Percentiles rank a stretch among this genome's conserved stretches.
Evolutionary conservation across 257 asterid genomes (phyloP).

Genomic region (Galeopsis tetrahit): DNA sequence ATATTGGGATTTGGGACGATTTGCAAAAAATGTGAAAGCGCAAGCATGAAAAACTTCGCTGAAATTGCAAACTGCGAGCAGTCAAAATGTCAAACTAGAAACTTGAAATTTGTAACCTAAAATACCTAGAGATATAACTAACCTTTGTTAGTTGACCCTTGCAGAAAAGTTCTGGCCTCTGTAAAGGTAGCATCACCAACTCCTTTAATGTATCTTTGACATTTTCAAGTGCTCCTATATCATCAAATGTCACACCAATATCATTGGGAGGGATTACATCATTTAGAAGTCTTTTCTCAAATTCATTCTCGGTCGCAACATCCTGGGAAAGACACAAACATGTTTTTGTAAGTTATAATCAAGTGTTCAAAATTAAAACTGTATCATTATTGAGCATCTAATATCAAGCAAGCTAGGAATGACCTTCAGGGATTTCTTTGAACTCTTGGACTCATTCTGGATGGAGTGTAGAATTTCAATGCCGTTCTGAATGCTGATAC

Average conservation of each 20-base stretch:
- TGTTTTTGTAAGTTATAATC: constrained; percentile 16
- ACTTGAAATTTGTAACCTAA: not conserved
- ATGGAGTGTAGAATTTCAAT: constrained; percentile 61
- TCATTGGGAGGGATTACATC: constrained; percentile 82
- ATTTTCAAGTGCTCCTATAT: constrained; percentile 91
- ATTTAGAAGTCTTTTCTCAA: constrained; percentile 83
- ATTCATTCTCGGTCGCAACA: constrained; percentile 84
- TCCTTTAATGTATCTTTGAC: constrained; percentile 89
- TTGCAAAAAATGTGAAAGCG: too few relatives aligned
- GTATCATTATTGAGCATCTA: constrained; percentile 8
- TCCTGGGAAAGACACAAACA: constrained; percentile 52
- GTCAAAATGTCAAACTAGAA: constrained; percentile 21
- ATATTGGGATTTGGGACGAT: too few relatives aligned
- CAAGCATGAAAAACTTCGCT: too few relatives aligned
- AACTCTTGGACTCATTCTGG: constrained; percentile 74
- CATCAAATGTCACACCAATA: constrained; percentile 91
- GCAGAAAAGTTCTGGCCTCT: constrained; percentile 88
- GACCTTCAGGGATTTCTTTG: constrained; percentile 87
- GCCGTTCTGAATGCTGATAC: constrained; percentile 72
- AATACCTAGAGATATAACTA: constrained; percentile 38
- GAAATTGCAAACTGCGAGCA: constrained; percentile 12
- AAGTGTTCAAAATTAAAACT: constrained; percentile 19
- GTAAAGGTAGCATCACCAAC: constrained; percentile 94
- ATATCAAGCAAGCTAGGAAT: constrained; percentile 29
- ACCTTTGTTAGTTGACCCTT: constrained; percentile 92